Base-by-base conservation (phyloP, 148 eudicot species). In the Polygonum maritimum region DNA sequence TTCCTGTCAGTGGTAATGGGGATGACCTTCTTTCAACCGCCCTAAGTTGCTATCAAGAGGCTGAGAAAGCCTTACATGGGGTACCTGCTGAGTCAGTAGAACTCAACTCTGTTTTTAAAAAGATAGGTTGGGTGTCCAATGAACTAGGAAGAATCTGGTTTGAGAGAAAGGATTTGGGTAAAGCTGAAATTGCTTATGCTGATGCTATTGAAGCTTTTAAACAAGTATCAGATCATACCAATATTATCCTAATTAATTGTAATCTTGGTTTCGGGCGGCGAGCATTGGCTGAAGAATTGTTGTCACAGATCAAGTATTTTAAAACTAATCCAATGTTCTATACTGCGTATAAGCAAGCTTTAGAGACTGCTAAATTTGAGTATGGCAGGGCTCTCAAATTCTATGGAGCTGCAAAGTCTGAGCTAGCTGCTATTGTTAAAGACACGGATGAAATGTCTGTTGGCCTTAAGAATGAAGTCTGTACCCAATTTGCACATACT, bases 101-200 rank as follows among this genome's bases (percentile, higher is more conserved):
- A 76, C 73, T 86, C 44, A 87, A 88, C 48, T 86, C 99, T 69
- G 81, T 92, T 70, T 71, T 84, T 14, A 95, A 85, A 82, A 95
- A 95, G 92, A 83, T 90, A 79, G 99, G 99, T 78, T 95, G 99
- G 99, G 96, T 88, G 69, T 95, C 96, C 87, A 95, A 95, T 81
- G 99, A 95, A 83, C 79, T 92, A 75, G 99, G 99, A 75, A 87
- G 99, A 80, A 79, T 73, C 62, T 81, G 91, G 81, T 83, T 95
- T 26, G 94, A 86, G 76, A 84, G 82, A 78, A 92, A 89, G 76
- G 91, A 92, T 55, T 76, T 90, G 84, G 82, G 79, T 45, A 78
- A 84, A 86, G 97, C 99, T 76, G 97, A 95, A 85, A 78, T 65
- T 85, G 96, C 94, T 31, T 95, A 89, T 88, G 78, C 83, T 72